Evolutionary conservation across 768 basidiomycete genomes (phyloP), one percentile per base, ranked within the genome.

Genomic region (Boletus vermiculosoides): DNA sequence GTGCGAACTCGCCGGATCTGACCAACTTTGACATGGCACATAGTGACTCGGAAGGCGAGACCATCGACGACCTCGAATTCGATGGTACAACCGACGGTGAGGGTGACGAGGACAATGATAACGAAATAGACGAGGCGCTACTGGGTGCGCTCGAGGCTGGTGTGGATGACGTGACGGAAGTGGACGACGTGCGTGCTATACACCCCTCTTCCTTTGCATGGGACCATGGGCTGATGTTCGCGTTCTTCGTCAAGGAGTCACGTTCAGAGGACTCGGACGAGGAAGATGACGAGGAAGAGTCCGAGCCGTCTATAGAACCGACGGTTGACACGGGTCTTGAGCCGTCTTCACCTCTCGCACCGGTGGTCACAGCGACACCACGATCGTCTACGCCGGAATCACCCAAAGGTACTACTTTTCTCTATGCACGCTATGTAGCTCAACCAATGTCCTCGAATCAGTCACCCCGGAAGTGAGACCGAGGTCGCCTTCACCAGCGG

Each of bases 11-110:
- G n/a, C 50, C 22, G 52, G 37, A 34, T 45, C 48, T 3, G 20
- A 41, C 52, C 23, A n/a, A 16, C 41, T 41, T 45, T 34, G 47
- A 45, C 54, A 85, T 84, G 82, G 70, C 77, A 30, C 76, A 71
- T 55, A 83, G 79, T 69, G 85, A 86, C 65, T 85, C 83, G 16
- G 86, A 87, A 60, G 84, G 84, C 41, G 85, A 86, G 58, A 78
- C 75, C 49, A 76, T 80, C 57, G 85, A 87, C 62, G 83, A 83
- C 59, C 73, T 79, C 53, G 83, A 84, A 57, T 83, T 80, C 57
- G 86, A 86, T 15, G 63, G 62, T 8, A 60, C 71, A 10, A 72
- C 71, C 39, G 79, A 81, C 48, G 76, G 72, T 3, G 76, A 76
- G 41, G 77, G 73, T n/a, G 81, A 81, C 10, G 78, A 68, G 34